Evolutionary conservation across 2,329 filamentous ascomycete genomes (phyloP), one percentile per base, ranked within the genome.

Genomic region (Penicillium nordicum): DNA sequence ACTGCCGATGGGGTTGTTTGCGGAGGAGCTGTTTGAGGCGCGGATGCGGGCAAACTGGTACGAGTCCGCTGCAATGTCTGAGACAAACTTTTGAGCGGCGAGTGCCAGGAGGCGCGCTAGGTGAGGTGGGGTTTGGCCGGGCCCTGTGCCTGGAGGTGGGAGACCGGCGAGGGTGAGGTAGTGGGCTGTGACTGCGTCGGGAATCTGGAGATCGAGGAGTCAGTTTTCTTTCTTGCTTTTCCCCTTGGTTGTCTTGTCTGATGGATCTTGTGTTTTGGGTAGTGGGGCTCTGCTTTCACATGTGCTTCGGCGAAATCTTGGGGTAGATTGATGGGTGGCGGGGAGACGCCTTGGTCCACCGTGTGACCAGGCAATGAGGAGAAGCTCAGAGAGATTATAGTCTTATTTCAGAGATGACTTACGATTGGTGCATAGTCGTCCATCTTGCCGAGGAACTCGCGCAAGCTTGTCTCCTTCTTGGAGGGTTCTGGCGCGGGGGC

Each of bases 81-180:
- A 92, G 67, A 99, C 90, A 80, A 99, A 99, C 73, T 99, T 99
- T 72, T 99, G 94, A 0, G 94, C 96, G n/a, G 94, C 94, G 9
- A 99, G 88, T 2, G 94, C 93, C 42, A 99, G 88, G 3, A 99
- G 88, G 46, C 93, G 91, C 23, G 93, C 91, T 29, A 99, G 88
- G 57, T 92, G 90, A 21, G 88, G 88, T 68, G 96, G 78, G 18
- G 78, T 80, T 58, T 74, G 91, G 50, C 92, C 96, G 67, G 94
- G 88, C 0, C 91, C 92, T 38, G 92, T 91, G 6, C 76, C 77
- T 40, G 93, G 92, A 1, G 93, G 93, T 34, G 94, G 92, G 4
- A 99, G 89, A 51, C 94, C 94, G 63, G 93, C 92, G 66, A 95
- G 89, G 37, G 93, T 96, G 79, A 99, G 89, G 78, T 99, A 99